These are phyloP conservation scores for Psilocybe azurescens DNA, from an alignment of 768 basidiomycete genomes.

Conservation along the genomic window DNA sequence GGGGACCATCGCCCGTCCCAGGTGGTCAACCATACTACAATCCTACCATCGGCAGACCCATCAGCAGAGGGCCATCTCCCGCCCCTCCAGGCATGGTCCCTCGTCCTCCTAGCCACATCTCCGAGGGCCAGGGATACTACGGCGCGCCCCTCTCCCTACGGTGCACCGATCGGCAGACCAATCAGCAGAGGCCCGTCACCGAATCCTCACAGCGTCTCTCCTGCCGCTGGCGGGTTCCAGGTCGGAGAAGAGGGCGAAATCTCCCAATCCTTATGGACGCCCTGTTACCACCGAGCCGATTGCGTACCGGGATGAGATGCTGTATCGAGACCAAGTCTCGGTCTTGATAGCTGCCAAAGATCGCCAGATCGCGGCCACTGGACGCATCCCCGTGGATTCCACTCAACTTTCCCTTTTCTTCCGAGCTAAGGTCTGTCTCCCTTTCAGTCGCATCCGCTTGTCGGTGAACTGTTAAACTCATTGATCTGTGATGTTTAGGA, in stretches of 20 bases:
- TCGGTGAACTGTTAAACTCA: constrained; percentile 4
- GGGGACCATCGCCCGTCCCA: constrained; percentile 14
- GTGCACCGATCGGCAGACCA: constrained; percentile 22
- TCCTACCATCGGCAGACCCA: constrained; percentile 3
- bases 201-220: constrained; percentile 20
- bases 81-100: constrained; percentile 21
- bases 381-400: constrained; percentile 74
- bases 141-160: constrained; percentile 3
- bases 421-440: constrained; percentile 61
- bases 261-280: constrained; percentile 37
- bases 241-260: constrained; percentile 59
- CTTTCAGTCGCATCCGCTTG: neutral
- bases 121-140: constrained; percentile 6
- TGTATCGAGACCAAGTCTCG: constrained; percentile 59
- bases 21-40: constrained; percentile 5
- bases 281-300: constrained; percentile 34
- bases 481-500: constrained; percentile 46
- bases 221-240: constrained; percentile 56
- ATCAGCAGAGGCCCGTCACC: constrained; percentile 32
- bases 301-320: constrained; percentile 52
- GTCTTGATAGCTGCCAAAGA: constrained; percentile 63
- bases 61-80: constrained; percentile 18
- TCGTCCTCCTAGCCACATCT: constrained; percentile 25
- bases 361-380: constrained; percentile 66
- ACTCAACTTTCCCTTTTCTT: constrained; percentile 76